Conservation (phyloP, 2,329 filamentous ascomycete species). For the Arthrocladium fulminans region DNA sequence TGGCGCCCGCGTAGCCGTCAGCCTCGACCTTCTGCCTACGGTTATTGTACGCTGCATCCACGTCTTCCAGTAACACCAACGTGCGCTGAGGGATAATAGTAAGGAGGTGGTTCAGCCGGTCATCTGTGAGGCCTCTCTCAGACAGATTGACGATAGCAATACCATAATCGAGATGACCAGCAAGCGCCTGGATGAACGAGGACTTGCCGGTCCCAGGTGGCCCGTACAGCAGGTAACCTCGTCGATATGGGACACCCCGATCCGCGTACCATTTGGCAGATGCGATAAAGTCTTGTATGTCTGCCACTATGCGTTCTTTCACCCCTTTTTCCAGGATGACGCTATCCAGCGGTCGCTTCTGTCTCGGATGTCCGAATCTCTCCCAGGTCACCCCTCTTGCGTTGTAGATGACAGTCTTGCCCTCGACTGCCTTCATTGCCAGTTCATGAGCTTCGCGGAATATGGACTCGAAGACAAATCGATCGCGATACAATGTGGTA, state of each 20-base stretch:
- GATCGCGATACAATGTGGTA: conserved; percentile 82
- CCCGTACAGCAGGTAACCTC: conserved; percentile 81
- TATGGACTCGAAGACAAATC: conserved; percentile 80
- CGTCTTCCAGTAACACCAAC: conserved; percentile 77
- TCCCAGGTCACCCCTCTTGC: conserved; percentile 78
- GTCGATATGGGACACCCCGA: conserved; percentile 84
- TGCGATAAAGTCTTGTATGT: conserved; percentile 72
- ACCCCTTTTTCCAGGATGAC: conserved; percentile 79
- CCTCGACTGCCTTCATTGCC: conserved; percentile 71
- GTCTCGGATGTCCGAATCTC: conserved; percentile 70
- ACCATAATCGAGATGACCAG: conserved; percentile 83
- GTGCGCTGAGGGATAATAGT: conserved; percentile 77
- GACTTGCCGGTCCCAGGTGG: conserved; percentile 89
- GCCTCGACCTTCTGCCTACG: conserved; percentile 59
- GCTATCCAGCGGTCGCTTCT: conserved; percentile 78
- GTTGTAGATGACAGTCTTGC: conserved; percentile 87
- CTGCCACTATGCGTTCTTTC: conserved; percentile 68
- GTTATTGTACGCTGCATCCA: conserved; percentile 83
- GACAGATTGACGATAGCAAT: conserved; percentile 89
- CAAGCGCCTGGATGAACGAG: conserved; percentile 90
- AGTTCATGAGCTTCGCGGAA: conserved; percentile 79
- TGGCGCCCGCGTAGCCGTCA: conserved; percentile 78
- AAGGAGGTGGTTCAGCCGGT: conserved; percentile 75
- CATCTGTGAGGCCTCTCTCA: conserved; percentile 81
- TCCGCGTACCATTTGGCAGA: conserved; percentile 84